Evolutionary conservation across 345 rosid species (phyloP), one percentile per base, ranked within the genome.

Genomic region (Viola odorata): DNA sequence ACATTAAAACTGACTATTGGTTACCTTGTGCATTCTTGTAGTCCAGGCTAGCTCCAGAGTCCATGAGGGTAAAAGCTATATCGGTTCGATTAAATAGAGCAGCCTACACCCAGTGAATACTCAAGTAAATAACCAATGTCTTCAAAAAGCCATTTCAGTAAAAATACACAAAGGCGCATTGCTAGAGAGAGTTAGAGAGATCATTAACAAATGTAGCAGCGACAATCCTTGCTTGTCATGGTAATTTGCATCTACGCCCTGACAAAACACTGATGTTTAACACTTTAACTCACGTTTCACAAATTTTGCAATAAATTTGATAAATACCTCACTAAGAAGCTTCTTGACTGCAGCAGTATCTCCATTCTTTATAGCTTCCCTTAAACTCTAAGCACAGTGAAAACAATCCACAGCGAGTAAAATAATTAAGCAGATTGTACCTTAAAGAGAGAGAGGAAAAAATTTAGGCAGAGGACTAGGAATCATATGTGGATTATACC

Each of bases 291-390:
- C 7, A 5, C 32, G 8, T 37, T 2, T 23, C 32, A 23, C 32
- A 23, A 55, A 56, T 23, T 51, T 58, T 23, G 44, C 32, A 63
- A 47, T 40, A 54, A 60, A 73, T 37, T 53, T 52, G 40, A 15
- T 15, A 13, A 56, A 66, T 81, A 94, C 97, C 96, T 88, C 87
- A 49, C 73, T 76, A 37, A 90, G 75, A 70, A 90, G 96, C 84
- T 79, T 94, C 75, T 73, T 83, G 49, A 82, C 95, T 61, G 90
- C 95, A 58, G 85, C 84, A 53, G 71, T 64, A 60, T 90, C 92
- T 65, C 85, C 91, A 74, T 86, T 90, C 81, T 94, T 94, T 68
- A 90, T 94, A 42, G 99, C 96, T 79, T 88, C 97, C 73, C 99
- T 82, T 67, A 90, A 75, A 63, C 99, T 96, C 99, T 90, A 50